Conservation (phyloP, 495 filamentous ascomycete genomes). For the Zalerion maritima region DNA sequence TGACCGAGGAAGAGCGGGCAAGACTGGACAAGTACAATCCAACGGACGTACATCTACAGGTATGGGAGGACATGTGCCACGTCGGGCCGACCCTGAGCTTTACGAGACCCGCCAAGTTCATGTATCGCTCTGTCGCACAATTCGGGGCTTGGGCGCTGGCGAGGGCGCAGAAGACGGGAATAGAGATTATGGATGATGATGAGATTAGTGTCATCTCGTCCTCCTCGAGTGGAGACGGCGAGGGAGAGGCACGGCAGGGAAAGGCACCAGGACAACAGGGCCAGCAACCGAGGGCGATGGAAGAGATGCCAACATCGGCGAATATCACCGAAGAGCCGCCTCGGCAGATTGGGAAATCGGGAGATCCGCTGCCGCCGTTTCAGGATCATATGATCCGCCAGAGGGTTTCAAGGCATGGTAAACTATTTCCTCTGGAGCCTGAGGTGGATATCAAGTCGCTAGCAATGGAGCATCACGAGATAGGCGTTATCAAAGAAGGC, state of each 20-base stretch:
- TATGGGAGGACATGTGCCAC: conserved; percentile 91
- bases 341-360: conserved; percentile 54
- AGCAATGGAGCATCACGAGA: conserved; percentile 39
- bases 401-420: conserved; percentile 61
- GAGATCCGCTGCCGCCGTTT: conserved; percentile 68
- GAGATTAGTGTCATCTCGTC: conserved; percentile 57
- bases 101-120: conserved; percentile 84
- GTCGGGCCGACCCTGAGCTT: conserved; percentile 83
- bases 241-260: conserved; percentile 7
- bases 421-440: conserved; percentile 49
- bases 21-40: conserved; percentile 54
- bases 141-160: conserved; percentile 86
- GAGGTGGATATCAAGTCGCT: conserved; percentile 46
- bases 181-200: conserved; percentile 72
- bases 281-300: conserved; percentile 4
- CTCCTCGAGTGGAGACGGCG: conserved; percentile 31
- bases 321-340: conserved; percentile 8
- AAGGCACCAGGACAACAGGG: conserved; percentile 1
- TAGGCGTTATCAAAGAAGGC: conserved; percentile 66
- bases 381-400: conserved; percentile 82
- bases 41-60: conserved; percentile 88
- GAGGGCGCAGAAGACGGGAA: conserved; percentile 58
- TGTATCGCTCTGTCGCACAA: conserved; percentile 81
- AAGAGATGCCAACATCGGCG: conserved; percentile 5
- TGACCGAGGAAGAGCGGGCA: conserved; percentile 45